Evolutionary conservation across 768 basidiomycete species (phyloP), one percentile per base, ranked within the genome.

Genomic region (Ephemerocybe angulata): DNA sequence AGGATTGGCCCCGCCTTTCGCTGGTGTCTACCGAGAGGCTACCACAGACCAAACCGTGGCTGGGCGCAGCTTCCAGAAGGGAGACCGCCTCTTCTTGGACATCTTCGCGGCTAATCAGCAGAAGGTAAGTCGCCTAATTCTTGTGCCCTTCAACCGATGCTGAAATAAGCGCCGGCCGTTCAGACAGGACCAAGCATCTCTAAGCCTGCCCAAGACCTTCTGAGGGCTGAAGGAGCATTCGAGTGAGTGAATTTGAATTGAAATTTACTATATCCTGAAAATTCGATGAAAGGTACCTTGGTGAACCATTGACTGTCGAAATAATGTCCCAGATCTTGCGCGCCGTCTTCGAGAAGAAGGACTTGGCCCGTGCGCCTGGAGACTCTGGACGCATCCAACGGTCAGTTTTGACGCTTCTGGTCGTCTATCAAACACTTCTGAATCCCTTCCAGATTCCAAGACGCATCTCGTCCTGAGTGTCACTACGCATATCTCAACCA

Each of bases 1-100:
- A 90, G 88, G 90, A 51, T 73, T 89, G 47, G 85, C 87, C 41
- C 88, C 90, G 10, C 79, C 85, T 3, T 85, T 91, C 74, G 78
- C 76, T 52, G 88, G 90, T 52, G 79, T 81, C 29, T 84, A 79
- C 62, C 86, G 86, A 83, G 28, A 17, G 3, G 24, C 46, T 4
- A 66, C 76, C 44, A 73, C 73, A 47, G 76, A 83, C 35, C 72
- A 76, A 29, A 61, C 66, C 0, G 61, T 86, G 29, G 75, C 75
- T 57, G 72, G 69, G 3, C 64, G 76, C 13, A 62, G 62, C 1
- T 64, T 85, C 46, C 73, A 70, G 52, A 71, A 81, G 60, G 76
- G 72, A 17, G 77, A 84, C 43, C 76, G 74, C 3, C 64, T 90
- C 19, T 91, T 88, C 65, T 65, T 90, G 43, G 76, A 90, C 63